Evolutionary conservation across 768 basidiomycete species (phyloP).

Genomic region (Podaxis carcinomalis): DNA sequence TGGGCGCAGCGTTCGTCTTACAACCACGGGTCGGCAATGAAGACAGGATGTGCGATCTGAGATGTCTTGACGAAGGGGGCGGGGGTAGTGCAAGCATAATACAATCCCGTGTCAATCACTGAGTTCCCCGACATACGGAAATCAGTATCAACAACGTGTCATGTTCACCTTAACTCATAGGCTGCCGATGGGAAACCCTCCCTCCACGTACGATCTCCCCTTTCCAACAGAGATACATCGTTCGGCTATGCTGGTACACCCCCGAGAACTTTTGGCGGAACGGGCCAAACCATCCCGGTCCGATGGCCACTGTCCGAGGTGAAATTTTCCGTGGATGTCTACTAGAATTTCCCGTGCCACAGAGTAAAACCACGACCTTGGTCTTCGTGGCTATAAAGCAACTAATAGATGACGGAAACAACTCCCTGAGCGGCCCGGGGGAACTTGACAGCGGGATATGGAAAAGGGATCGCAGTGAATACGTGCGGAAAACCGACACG

Average conservation of each 20-base stretch:
- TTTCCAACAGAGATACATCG: slow-evolving; percentile 47
- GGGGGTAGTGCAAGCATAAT: slow-evolving; percentile 47
- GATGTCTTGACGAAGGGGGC: slow-evolving; percentile 34
- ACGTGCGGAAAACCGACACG: slow-evolving; percentile 31
- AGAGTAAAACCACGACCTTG: slow-evolving; percentile 10
- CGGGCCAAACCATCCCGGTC: slow-evolving; percentile 38
- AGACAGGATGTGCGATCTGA: slow-evolving; percentile 45
- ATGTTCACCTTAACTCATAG: slow-evolving; percentile 46
- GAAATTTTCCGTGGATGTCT: slow-evolving; percentile 33
- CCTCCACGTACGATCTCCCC: slow-evolving; percentile 42
- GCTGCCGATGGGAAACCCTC: slow-evolving; percentile 37
- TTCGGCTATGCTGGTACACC: slow-evolving; percentile 14
- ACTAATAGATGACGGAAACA: slow-evolving; percentile 27
- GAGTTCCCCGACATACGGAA: not conserved
- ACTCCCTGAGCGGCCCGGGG: slow-evolving; percentile 37
- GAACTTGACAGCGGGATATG: slow-evolving; percentile 51
- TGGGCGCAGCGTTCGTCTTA: slow-evolving; percentile 32
- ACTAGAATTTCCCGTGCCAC: slow-evolving; percentile 44
- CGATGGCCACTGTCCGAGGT: slow-evolving; percentile 33
- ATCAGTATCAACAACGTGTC: slow-evolving; percentile 5
- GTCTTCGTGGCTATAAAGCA: slow-evolving; percentile 15
- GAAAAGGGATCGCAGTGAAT: slow-evolving; percentile 51
- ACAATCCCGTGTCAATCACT: slow-evolving; percentile 39
- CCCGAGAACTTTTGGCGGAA: slow-evolving; percentile 21
- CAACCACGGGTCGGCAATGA: slow-evolving; percentile 52